Percentiles rank a stretch among this genome's conserved stretches.
Conservation (phyloP, 495 filamentous ascomycete genomes). For the Hypomontagnella monticulosa region DNA sequence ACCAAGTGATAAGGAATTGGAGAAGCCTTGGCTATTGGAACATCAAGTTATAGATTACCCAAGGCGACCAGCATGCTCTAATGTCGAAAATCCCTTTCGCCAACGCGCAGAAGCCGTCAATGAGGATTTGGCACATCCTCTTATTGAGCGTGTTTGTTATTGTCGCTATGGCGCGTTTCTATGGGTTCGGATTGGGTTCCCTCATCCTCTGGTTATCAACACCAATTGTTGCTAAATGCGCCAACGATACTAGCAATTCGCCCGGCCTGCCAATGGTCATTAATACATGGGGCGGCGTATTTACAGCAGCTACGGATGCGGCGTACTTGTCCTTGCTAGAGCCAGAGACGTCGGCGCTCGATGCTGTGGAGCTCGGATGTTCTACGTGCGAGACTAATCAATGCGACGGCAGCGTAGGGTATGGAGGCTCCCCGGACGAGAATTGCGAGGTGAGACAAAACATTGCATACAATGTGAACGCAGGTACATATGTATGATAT, state of each 20-base stretch:
- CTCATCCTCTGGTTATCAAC: slow-evolving; percentile 24
- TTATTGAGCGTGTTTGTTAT: slow-evolving; percentile 4
- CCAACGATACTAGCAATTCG: slow-evolving; percentile 28
- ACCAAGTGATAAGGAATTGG: slow-evolving; percentile 38
- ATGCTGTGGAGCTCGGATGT: slow-evolving; percentile 57
- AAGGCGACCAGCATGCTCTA: not conserved
- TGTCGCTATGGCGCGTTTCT: slow-evolving; percentile 17
- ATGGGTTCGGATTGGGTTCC: slow-evolving; percentile 1
- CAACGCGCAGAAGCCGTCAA: not conserved
- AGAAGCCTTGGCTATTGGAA: slow-evolving; percentile 35
- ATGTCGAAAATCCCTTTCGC: slow-evolving; percentile 13
- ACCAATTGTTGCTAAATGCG: slow-evolving; percentile 3
- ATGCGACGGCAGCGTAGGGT: slow-evolving; percentile 59
- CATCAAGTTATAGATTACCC: slow-evolving; percentile 5
- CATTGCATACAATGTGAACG: too few relatives aligned
- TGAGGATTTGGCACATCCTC: slow-evolving; percentile 13
- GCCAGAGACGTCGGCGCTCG: slow-evolving; percentile 47
- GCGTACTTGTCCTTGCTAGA: slow-evolving; percentile 50
- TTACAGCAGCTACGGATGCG: slow-evolving; percentile 59
- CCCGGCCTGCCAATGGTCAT: slow-evolving; percentile 55
- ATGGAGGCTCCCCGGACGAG: slow-evolving; percentile 60
- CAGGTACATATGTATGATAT: too few relatives aligned
- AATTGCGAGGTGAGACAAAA: slow-evolving; percentile 49
- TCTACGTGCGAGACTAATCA: slow-evolving; percentile 56
- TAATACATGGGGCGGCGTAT: slow-evolving; percentile 58